Conservation (phyloP, 306 rosid species). For the Chamaecrista fasciculata region DNA sequence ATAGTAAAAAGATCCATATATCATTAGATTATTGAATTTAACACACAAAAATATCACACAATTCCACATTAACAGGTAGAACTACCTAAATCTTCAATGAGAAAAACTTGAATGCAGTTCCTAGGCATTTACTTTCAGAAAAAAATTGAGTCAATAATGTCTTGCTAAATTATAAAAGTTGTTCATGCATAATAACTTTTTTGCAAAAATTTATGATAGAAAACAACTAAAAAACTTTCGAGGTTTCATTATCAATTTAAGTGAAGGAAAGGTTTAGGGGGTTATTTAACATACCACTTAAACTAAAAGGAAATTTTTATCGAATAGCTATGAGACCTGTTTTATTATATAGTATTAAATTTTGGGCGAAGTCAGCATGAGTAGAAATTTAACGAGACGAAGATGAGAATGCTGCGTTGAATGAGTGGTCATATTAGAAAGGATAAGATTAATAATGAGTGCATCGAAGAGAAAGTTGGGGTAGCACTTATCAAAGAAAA, state of each 20-base stretch:
- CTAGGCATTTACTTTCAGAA: neutral
- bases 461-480: no score
- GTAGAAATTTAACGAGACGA: no score
- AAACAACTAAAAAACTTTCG: neutral
- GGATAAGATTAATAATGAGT: no score
- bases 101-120: neutral
- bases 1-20: neutral
- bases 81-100: neutral
- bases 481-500: no score
- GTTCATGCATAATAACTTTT: neutral
- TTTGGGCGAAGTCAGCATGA: no score
- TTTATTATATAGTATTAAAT: no score
- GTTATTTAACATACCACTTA: no score
- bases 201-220: neutral
- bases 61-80: neutral
- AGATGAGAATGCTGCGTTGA: no score
- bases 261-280: neutral
- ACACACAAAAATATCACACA: neutral
- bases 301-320: no score
- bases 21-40: neutral
- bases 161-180: neutral
- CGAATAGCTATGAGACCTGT: no score
- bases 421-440: no score
- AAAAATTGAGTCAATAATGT: neutral
- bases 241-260: conserved; percentile 22